Base-by-base conservation (phyloP, 2,329 filamentous ascomycete genomes). In the Podosphaera fusca region DNA sequence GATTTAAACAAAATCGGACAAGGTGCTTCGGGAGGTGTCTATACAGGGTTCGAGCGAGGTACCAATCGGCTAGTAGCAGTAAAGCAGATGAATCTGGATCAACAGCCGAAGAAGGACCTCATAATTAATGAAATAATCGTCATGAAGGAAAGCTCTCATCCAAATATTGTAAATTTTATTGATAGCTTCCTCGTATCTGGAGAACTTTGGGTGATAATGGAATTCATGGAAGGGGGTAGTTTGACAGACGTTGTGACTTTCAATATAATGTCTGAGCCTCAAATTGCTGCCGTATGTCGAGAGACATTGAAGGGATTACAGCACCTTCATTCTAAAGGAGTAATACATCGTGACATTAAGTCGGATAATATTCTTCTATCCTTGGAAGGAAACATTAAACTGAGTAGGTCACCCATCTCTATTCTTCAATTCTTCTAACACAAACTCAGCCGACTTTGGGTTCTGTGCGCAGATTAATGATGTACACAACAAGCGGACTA, bases 71-170 rank as follows among this genome's bases (percentile, higher is more conserved):
- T 94, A 63, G 92, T 98, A 42, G 92, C 92, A 47, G 96, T 98
- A 71, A 98, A 98, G 74, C 92, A 98, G 74, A 98, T 98, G 92
- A 96, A 96, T 63, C 73, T 98, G 57, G 92, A 96, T 69, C 85
- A 96, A 70, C 92, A 98, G 66, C 92, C 92, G 2, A 96, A 96
- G 78, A 98, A 98, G 70, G 92, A 98, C 65, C 74, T 96, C 54
- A 98, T 98, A 66, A 95, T 98, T 71, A 98, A 98, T 69, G 92
- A 98, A 69, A 98, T 98, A 63, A 72, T 98, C 58, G 92, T 98
- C 58, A 98, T 98, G 92, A 95, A 94, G 73, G 92, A 96, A 66
- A 95, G 89, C 74, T 92, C 87, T 58, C 92, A 98, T 68, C 90
- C 88, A 65, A 96, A 96, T 68, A 94, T 98, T 70, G 92, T 98